Evolutionary conservation across 2,329 filamentous ascomycete species (phyloP), one percentile per base, ranked within the genome.

Genomic region (Penicillium sp.): DNA sequence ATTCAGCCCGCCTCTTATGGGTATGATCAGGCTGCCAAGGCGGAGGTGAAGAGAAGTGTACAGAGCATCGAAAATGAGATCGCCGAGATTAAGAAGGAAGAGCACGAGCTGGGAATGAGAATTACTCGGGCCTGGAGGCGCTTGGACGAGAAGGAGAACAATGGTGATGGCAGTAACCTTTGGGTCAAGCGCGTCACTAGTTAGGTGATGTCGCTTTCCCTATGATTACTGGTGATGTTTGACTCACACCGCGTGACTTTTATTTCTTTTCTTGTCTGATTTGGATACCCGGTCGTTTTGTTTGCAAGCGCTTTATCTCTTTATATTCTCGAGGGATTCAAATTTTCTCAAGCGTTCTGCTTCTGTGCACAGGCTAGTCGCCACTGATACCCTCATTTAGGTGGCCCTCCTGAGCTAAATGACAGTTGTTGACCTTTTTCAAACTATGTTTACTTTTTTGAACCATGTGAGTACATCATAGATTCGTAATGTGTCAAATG

Each of bases 151-250:
- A 81, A 87, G 47, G 69, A 74, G 42, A 60, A 59, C 23, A 70
- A 69, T 50, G 71, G 72, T 29, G 70, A 70, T 52, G 61, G 89
- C 64, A 83, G 83, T 10, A 82, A 82, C 28, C 73, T 95, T 9
- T 95, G 90, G 90, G 87, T 95, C 45, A 82, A 86, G 64, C 80
- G 90, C 58, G 86, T 91, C 55, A 91, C 88, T 18, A 82, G 79
- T 56, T 87, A 69, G 81, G 42, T 45, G 29, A n/a, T 28, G 1
- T 43, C 42, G 45, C 43, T 49, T 31, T 42, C 16, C 34, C 15
- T 18, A 28, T 23, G 26, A 4, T 9, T n/a, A 39, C 28, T 18
- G 36, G 47, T 26, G 28, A 21, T 26, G 5, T 18, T 36, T 28
- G 34, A 18, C 34, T 18, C n/a, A 10, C 21, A 8, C 26, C 13